A percentile compares a stretch with the other conserved stretches of the same genome.
phyloP scores from a whole-genome alignment of 129 eudicot species.

The Pseudognaphalium luteoalbum region DNA sequence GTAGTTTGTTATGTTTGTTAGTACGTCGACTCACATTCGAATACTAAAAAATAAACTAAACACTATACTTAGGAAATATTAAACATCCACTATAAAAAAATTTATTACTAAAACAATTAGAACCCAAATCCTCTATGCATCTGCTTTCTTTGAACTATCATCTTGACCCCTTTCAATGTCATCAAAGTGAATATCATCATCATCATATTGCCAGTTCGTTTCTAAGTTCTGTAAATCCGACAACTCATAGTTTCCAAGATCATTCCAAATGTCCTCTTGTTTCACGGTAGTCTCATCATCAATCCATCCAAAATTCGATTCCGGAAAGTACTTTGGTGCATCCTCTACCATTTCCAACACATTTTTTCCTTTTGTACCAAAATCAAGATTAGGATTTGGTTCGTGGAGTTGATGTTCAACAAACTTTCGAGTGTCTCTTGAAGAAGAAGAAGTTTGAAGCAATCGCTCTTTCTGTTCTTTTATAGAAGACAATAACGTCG shows the following conservation, averaged over 20 bases:
- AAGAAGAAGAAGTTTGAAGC: constrained; percentile 36
- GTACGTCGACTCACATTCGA: no score
- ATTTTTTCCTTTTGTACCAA: constrained; percentile 41
- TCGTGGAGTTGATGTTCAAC: constrained; percentile 54
- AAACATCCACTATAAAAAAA: constrained; percentile 7
- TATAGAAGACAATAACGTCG: constrained; percentile 48
- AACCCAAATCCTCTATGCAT: constrained; percentile 29
- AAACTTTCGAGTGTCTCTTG: constrained; percentile 51
- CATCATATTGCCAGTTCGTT: constrained; percentile 38
- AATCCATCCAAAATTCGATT: constrained; percentile 28
- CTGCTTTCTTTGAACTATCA: constrained; percentile 30
- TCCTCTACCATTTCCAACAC: constrained; percentile 25
- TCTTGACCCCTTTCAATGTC: constrained; percentile 29
- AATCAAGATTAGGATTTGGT: constrained; percentile 19
- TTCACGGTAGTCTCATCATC: constrained; percentile 34
- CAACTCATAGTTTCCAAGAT: constrained; percentile 47
- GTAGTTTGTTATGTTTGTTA: no score
- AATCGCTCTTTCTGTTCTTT: constrained; percentile 35
- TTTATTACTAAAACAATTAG: neutral
- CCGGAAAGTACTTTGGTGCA: constrained; percentile 40
- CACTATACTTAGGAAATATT: neutral
- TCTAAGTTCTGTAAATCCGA: constrained; percentile 63
- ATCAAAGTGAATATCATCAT: constrained; percentile 44
- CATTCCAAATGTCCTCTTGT: constrained; percentile 59
- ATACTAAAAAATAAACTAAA: no score